phyloP scores from a whole-genome alignment of 2,329 filamentous ascomycete genomes.

The Colletotrichum sansevieriae region DNA sequence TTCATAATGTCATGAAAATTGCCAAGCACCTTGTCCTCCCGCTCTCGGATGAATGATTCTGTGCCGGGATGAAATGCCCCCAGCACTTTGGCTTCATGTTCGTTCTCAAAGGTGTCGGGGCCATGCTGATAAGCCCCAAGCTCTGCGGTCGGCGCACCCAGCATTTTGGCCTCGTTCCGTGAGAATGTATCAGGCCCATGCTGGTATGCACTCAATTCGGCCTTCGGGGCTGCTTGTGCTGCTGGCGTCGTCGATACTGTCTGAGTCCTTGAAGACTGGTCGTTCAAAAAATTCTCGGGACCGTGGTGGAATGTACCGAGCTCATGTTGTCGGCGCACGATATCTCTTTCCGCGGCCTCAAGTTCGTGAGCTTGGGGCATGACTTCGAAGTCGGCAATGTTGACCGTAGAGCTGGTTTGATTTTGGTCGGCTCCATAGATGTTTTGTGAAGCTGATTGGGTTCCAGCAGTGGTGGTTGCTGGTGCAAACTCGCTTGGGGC shows the following conservation, averaged over 20 bases:
- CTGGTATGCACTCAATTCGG: constrained; percentile 36
- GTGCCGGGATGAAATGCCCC: constrained; percentile 25
- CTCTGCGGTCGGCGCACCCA: constrained; percentile 34
- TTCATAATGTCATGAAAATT: constrained; percentile 35
- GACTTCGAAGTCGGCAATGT: constrained; percentile 30
- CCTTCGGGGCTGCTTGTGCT: constrained; percentile 6
- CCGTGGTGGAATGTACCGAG: constrained; percentile 38
- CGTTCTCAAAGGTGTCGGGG: constrained; percentile 35
- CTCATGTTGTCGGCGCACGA: constrained; percentile 36
- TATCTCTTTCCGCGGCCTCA: constrained; percentile 33
- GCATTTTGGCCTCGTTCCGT: constrained; percentile 30
- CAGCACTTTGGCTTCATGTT: constrained; percentile 37
- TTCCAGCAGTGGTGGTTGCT: constrained; percentile 12
- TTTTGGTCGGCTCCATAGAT: constrained; percentile 17
- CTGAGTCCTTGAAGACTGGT: neutral
- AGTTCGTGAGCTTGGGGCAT: constrained; percentile 36
- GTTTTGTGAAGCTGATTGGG: neutral
- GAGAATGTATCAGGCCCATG: constrained; percentile 37
- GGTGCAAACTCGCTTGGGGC: constrained; percentile 32
- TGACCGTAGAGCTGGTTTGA: constrained; percentile 33
- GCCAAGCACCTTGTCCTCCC: constrained; percentile 36
- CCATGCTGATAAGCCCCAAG: constrained; percentile 37
- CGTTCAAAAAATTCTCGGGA: constrained; percentile 14
- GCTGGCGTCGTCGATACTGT: neutral
- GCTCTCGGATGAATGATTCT: constrained; percentile 30